These are phyloP conservation scores for Zasmidium cellare DNA, from an alignment of 2,329 filamentous ascomycete genomes.

Conservation along the genomic window DNA sequence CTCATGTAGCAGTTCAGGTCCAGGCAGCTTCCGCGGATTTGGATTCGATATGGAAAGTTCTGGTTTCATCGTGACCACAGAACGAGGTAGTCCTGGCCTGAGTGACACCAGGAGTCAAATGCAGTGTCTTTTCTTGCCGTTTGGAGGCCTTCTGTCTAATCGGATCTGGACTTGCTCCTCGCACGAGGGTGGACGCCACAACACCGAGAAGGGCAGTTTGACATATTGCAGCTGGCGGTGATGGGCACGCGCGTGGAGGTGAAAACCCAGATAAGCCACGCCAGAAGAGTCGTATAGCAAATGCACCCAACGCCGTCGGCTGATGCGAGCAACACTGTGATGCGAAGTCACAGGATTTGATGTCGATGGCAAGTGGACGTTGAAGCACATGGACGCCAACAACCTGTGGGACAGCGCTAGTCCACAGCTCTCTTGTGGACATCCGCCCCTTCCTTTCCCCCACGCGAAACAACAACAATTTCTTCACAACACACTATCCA, in stretches of 20 bases:
- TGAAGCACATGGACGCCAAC: too few species aligned
- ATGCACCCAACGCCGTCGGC: not conserved
- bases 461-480: too few species aligned
- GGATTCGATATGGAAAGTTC: constrained; percentile 60
- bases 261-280: not conserved
- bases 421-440: too few species aligned
- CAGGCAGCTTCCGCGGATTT: constrained; percentile 52
- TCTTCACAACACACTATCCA: too few species aligned
- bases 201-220: not conserved
- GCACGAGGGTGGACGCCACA: constrained; percentile 1
- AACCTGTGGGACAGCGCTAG: too few species aligned
- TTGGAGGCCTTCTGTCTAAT: too few species aligned
- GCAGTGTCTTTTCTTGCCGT: constrained; percentile 30
- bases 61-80: not conserved
- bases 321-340: not conserved
- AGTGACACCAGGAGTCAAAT: too few species aligned
- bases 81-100: constrained; percentile 42
- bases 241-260: not conserved
- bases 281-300: not conserved
- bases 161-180: not conserved
- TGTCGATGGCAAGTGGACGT: too few species aligned
- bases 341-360: too few species aligned
- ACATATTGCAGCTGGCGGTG: not conserved
- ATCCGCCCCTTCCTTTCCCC: too few species aligned
- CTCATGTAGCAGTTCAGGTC: constrained; percentile 60